A percentile compares a stretch with the other conserved stretches of the same genome.
Conservation (phyloP, 352 stramenopile genomes). For the Blastocystis sp. region DNA sequence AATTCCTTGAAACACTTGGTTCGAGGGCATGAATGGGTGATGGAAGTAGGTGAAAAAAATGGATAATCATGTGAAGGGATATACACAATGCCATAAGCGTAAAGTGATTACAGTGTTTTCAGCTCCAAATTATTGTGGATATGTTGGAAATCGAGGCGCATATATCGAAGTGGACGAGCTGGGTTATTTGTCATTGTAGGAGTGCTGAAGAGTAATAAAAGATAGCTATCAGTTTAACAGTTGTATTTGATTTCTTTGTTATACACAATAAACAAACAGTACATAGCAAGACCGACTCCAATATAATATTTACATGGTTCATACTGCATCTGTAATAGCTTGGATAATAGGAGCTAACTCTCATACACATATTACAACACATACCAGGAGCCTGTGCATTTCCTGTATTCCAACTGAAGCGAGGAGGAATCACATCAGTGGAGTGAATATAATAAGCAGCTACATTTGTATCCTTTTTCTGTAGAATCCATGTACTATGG, state of each 20-base stretch:
- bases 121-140: conserved; percentile 90
- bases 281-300: too few relatives aligned
- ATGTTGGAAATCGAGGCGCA: conserved; percentile 88
- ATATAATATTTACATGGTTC: too few relatives aligned
- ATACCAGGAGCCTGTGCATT: background rate
- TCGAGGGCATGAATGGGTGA: conserved; percentile 81
- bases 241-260: background rate
- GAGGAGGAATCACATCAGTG: background rate
- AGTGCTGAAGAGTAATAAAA: background rate
- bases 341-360: background rate
- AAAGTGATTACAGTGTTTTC: conserved; percentile 88
- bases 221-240: conserved; percentile 15
- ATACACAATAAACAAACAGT: background rate
- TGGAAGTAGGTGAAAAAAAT: background rate
- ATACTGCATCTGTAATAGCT: background rate
- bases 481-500: background rate
- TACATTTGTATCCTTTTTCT: background rate
- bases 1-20: conserved; percentile 82
- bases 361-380: background rate
- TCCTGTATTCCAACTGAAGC: background rate
- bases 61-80: background rate
- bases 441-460: background rate
- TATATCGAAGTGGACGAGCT: conserved; percentile 84
- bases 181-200: conserved; percentile 15
- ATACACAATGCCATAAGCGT: background rate